Base-by-base conservation (phyloP, 768 basidiomycete genomes). In the Tulasnella sp. region DNA sequence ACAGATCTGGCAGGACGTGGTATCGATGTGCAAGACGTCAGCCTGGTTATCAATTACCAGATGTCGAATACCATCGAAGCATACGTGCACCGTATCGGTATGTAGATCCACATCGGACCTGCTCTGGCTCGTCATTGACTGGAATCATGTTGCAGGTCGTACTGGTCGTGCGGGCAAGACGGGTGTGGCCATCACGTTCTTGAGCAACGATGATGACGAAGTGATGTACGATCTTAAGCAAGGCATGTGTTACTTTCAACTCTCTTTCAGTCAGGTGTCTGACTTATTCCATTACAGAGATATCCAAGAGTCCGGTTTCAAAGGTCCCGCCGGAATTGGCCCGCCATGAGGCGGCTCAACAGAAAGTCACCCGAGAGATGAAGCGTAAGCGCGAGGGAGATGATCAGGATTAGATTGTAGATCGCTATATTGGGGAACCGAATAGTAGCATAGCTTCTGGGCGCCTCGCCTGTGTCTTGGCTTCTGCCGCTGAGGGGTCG, bases 211-310 rank as follows among this genome's bases (percentile, higher is more conserved):
- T 82, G 97, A 98, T 84, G 96, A 97, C 76, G 96, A 97, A 87
- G 97, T 98, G 84, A 96, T 99, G 96, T 96, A 97, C 88, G 97
- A 99, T 85, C 90, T 99, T 82, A 97, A 93, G 88, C 93, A 96
- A 89, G 94, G 94, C 92, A 84, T 81, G 89, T 83, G 46, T 18
- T 27, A 78, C 56, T 76, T 46, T 77, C 40, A 36, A 27, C 44
- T 8, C 27, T 7, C n/a, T 42, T n/a, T 31, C n/a, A 31, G 24
- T 27, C 6, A 27, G 36, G 19, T 9, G 24, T 75, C 77, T 71
- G 44, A 80, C 56, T n/a, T 48, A 0, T 73, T 44, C 27, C 39
- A 16, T 71, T 58, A 27, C 85, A 94, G 96, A 98, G 86, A 96
- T 97, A 82, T 92, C 92, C 24, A 98, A 98, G 88, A 95, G 93